Evolutionary conservation across 352 stramenopile genomes (phyloP), one percentile per base, ranked within the genome.

Genomic region (Pseudoperonospora humuli): DNA sequence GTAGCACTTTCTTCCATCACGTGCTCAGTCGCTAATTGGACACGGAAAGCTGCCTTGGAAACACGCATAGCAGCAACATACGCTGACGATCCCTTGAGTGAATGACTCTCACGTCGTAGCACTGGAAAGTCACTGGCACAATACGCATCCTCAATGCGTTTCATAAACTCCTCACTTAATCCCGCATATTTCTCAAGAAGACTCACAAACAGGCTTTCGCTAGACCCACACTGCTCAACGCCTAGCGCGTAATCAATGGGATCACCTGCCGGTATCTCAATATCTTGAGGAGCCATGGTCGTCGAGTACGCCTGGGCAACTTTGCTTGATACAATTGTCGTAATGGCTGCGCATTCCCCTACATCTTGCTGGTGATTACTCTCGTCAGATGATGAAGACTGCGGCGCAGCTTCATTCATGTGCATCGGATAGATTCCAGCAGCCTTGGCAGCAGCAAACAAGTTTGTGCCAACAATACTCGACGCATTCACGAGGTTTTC

Each of bases 1-100:
- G 52, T 61, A 23, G 62, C 57, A 27, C 58, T 58, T 21, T 54
- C 52, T 10, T 86, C 73, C 67, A 93, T 86, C n/a, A 88, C 55
- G 13, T 81, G 71, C 38, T 86, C 78, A 6, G 71, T 86, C 2
- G 75, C 75, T 3, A 90, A 50, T 54, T 93, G 77, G 3, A 93
- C 53, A 11, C 81, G 75, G 61, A 89, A 90, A 13, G 81, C 70
- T 7, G 76, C 68, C 51, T 93, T 93, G 7, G 75, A 89, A 19
- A 93, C 75, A 19, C 81, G 74, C 66, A 88, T 71, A 0, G 81
- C 81, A 6, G 81, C 81, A 1, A 90, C 78, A 32, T 93, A 93
- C 7, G 81, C 81, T 0, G 81, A 90, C 5, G 76, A 89, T n/a
- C 81, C 80, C 50, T 93, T 93, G n/a, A 93, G 50, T 8, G 81